A percentile compares a stretch with the other conserved stretches of the same genome.
These are phyloP conservation scores for Reticulascus tulasneorum DNA, from an alignment of 2,329 filamentous ascomycete genomes.

Conservation along the genomic window DNA sequence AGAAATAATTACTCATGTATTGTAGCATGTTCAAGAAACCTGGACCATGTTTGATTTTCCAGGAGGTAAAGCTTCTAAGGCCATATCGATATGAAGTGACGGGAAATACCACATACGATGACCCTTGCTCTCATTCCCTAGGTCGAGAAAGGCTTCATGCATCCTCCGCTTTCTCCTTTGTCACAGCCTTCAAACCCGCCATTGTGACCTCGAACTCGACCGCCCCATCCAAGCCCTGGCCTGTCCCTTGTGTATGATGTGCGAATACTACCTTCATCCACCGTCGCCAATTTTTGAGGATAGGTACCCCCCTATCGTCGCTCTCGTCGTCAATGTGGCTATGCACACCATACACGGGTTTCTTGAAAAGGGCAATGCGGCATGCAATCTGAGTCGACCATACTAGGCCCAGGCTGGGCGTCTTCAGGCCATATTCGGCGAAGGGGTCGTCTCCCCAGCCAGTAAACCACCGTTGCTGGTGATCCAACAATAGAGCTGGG, in stretches of 20 bases:
- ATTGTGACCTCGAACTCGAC: slow-evolving; percentile 73
- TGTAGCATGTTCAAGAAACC: no score
- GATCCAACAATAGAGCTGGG: slow-evolving; percentile 67
- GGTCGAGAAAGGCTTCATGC: background rate
- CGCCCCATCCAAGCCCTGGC: slow-evolving; percentile 44
- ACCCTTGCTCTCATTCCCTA: no score
- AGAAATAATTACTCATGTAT: no score
- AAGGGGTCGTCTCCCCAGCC: slow-evolving; percentile 78
- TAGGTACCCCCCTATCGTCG: slow-evolving; percentile 35
- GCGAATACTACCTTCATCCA: slow-evolving; percentile 91
- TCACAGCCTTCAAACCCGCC: slow-evolving; percentile 51
- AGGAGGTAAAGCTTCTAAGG: no score
- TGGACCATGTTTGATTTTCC: no score
- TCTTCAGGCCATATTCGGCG: slow-evolving; percentile 59
- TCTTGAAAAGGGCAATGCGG: slow-evolving; percentile 76
- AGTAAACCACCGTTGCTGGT: slow-evolving; percentile 93
- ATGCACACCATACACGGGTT: slow-evolving; percentile 46
- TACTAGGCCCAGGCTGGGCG: slow-evolving; percentile 78
- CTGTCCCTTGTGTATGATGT: slow-evolving; percentile 60
- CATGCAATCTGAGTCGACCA: slow-evolving; percentile 88
- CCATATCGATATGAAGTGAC: no score
- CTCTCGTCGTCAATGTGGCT: slow-evolving; percentile 33
- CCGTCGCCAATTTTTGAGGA: slow-evolving; percentile 61
- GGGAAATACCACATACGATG: no score
- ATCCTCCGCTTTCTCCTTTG: slow-evolving; percentile 10